phyloP scores from a whole-genome alignment of 768 basidiomycete species.

The Butyriboletus loyo region DNA sequence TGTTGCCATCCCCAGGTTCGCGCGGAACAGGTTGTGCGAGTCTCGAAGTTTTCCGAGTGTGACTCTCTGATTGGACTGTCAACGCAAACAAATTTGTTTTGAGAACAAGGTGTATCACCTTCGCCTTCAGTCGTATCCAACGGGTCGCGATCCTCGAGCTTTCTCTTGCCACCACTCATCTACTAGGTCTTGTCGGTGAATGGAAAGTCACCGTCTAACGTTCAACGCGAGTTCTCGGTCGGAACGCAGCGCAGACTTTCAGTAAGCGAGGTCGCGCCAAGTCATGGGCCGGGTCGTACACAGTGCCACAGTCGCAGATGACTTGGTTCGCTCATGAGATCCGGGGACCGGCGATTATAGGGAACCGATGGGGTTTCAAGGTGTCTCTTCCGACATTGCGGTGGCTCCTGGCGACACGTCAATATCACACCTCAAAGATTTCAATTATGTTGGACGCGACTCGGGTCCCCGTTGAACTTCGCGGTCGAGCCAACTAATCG shows the following conservation, averaged over 20 bases:
- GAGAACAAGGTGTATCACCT: constrained; percentile 5
- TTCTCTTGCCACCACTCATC: constrained; percentile 23
- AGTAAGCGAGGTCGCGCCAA: constrained; percentile 6
- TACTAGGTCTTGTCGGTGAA: background rate
- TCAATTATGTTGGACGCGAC: background rate
- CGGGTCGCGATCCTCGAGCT: constrained; percentile 6
- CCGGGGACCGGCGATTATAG: constrained; percentile 17
- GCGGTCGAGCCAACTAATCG: background rate
- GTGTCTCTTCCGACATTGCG: background rate
- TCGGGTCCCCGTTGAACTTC: background rate
- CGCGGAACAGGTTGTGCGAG: background rate
- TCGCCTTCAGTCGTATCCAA: constrained; percentile 5
- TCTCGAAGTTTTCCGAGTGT: constrained; percentile 7
- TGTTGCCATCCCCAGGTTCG: background rate
- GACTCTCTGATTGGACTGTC: constrained; percentile 1
- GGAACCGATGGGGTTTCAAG: constrained; percentile 2
- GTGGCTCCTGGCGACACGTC: background rate
- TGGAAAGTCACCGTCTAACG: background rate
- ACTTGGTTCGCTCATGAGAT: background rate
- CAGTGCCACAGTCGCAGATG: background rate
- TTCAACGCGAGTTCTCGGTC: background rate
- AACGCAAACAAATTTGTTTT: background rate
- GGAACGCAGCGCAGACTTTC: background rate
- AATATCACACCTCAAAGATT: background rate
- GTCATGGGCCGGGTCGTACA: background rate